Evolutionary conservation across 208 protist genomes (phyloP).

Genomic region (Trypanosoma lewisi): DNA sequence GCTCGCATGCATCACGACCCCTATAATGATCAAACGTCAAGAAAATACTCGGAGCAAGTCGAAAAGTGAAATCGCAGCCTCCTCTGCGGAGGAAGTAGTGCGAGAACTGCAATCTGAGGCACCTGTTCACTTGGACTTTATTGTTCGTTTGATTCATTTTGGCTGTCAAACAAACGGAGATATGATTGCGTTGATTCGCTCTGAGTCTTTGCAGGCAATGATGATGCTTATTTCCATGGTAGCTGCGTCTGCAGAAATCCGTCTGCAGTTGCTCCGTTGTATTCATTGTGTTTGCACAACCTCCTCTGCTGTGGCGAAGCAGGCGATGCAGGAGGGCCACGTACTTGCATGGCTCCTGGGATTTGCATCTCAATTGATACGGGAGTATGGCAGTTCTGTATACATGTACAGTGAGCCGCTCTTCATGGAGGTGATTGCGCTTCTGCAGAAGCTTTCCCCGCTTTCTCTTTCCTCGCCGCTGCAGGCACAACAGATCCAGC

Average conservation of each 20-base stretch:
- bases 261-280: slow-evolving; percentile 40
- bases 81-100: slow-evolving; percentile 45
- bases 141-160: slow-evolving; percentile 47
- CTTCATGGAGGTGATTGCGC: slow-evolving; percentile 43
- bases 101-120: slow-evolving; percentile 43
- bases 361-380: slow-evolving; percentile 57
- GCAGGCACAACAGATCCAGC: slow-evolving; percentile 15
- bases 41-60: slow-evolving; percentile 24
- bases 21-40: slow-evolving; percentile 80
- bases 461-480: slow-evolving; percentile 6
- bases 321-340: slow-evolving; percentile 41
- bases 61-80: slow-evolving; percentile 38
- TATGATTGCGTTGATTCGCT: slow-evolving; percentile 57
- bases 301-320: slow-evolving; percentile 44
- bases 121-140: slow-evolving; percentile 70
- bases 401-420: slow-evolving; percentile 55
- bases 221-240: slow-evolving; percentile 69
- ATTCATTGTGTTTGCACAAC: slow-evolving; percentile 45
- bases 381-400: slow-evolving; percentile 50
- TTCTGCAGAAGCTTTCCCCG: slow-evolving; percentile 28
- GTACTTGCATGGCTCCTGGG: slow-evolving; percentile 61
- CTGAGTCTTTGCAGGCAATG: slow-evolving; percentile 44
- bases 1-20: slow-evolving; percentile 55
- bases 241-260: slow-evolving; percentile 49
- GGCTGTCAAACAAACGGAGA: slow-evolving; percentile 73